phyloP scores from a whole-genome alignment of 2,329 filamentous ascomycete genomes.

The Thelonectria blattea region DNA sequence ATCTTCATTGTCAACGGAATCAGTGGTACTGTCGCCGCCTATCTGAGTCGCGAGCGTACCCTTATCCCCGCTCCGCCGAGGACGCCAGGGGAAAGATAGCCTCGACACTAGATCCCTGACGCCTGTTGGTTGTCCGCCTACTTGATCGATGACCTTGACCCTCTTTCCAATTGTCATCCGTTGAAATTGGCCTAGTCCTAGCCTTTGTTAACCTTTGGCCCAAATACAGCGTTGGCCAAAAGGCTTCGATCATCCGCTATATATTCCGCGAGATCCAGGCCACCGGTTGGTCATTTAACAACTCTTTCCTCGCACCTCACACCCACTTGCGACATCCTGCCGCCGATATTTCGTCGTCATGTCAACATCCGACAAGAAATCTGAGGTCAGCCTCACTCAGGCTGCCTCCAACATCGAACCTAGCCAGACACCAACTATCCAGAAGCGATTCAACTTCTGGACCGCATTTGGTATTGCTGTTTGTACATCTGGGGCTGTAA shows the following conservation, averaged over 20 bases:
- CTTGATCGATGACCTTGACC: no score
- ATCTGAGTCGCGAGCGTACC: not conserved
- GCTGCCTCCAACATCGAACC: not conserved
- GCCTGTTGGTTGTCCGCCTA: not conserved
- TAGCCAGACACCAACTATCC: not conserved
- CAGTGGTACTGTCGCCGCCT: not conserved
- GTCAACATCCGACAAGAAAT: conserved; percentile 6
- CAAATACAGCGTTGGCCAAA: no score
- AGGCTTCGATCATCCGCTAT: no score
- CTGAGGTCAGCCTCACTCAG: not conserved
- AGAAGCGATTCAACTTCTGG: conserved; percentile 11
- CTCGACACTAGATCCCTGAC: conserved; percentile 1
- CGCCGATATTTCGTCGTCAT: not conserved
- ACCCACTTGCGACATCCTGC: no score
- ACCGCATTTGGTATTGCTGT: conserved; percentile 11
- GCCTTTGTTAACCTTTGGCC: no score
- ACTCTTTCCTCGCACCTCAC: no score
- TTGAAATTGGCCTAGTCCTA: no score
- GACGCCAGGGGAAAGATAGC: not conserved
- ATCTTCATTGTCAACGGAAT: no score
- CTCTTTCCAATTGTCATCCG: no score
- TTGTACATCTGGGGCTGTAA: conserved; percentile 6
- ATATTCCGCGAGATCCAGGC: no score
- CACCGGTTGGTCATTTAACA: no score
- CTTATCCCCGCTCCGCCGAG: not conserved